A percentile compares a stretch with the other conserved stretches of the same genome.
Conservation (phyloP, 768 basidiomycete genomes). For the Collybia nuda region DNA sequence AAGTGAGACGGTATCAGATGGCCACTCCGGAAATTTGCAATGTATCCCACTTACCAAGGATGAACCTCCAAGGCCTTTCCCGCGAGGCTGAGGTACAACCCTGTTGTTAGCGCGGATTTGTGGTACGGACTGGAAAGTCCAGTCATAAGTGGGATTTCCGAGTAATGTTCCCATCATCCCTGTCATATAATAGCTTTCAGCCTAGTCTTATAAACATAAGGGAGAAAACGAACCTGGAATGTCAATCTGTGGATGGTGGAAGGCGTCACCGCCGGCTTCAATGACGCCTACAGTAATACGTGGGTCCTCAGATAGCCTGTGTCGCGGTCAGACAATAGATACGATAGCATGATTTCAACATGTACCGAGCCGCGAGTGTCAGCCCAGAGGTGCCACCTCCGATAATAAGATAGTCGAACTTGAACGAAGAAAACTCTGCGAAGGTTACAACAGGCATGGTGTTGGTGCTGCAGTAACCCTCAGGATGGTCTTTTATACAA, state of each 20-base stretch:
- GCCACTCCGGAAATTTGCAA: slow-evolving; percentile 14
- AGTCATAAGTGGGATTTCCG: slow-evolving; percentile 18
- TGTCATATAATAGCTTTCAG: neutral
- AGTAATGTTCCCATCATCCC: slow-evolving; percentile 13
- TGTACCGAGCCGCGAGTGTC: neutral
- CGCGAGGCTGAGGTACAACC: slow-evolving; percentile 19
- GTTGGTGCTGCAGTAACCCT: too few relatives aligned
- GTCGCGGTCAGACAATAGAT: slow-evolving; percentile 21
- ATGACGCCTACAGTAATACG: slow-evolving; percentile 25
- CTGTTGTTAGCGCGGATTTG: slow-evolving; percentile 21
- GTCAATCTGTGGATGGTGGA: too few relatives aligned
- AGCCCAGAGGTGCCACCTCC: slow-evolving; percentile 14
- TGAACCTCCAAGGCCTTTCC: slow-evolving; percentile 21
- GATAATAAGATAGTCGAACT: slow-evolving; percentile 26
- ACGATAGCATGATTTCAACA: slow-evolving; percentile 25
- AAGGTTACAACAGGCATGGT: too few relatives aligned
- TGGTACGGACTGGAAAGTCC: slow-evolving; percentile 28
- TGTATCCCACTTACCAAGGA: slow-evolving; percentile 18
- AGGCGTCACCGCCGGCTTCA: slow-evolving; percentile 20
- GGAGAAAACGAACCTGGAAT: slow-evolving; percentile 17
- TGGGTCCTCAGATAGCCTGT: slow-evolving; percentile 30
- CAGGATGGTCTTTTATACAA: too few relatives aligned
- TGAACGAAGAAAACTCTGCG: too few relatives aligned
- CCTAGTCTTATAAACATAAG: neutral
- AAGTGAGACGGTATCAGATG: neutral